phyloP scores from a whole-genome alignment of 2,329 filamentous ascomycete genomes.

The Microcyclosporella mali region DNA sequence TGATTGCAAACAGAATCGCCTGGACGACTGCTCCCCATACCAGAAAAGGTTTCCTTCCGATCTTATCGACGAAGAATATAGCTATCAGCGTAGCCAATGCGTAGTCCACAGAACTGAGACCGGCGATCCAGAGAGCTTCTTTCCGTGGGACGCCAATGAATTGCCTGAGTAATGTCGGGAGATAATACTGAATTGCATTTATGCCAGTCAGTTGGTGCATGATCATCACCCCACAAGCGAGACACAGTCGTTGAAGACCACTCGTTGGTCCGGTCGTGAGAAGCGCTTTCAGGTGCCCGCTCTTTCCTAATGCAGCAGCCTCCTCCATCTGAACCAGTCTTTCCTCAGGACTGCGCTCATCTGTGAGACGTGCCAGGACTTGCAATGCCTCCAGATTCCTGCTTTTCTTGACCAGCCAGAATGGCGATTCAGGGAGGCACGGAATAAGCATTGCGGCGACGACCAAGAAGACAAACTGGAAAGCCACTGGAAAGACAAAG shows the following conservation, averaged over 20 bases:
- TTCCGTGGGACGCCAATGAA: constrained; percentile 6
- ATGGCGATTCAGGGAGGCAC: constrained; percentile 13
- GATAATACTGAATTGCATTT: constrained; percentile 9
- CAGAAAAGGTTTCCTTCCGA: constrained; percentile 8
- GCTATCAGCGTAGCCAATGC: constrained; percentile 5
- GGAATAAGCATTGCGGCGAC: constrained; percentile 32
- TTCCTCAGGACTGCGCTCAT: constrained; percentile 49
- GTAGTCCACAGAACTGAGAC: constrained; percentile 10
- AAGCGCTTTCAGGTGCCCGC: constrained; percentile 45
- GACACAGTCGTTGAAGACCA: constrained; percentile 49
- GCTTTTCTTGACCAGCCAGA: constrained; percentile 13
- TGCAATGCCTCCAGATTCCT: constrained; percentile 10
- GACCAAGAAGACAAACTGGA: constrained; percentile 18
- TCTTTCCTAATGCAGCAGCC: constrained; percentile 16
- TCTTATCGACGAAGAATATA: constrained; percentile 6
- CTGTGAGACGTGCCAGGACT: constrained; percentile 47
- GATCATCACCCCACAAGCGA: constrained; percentile 7
- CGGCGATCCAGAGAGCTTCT: constrained; percentile 9
- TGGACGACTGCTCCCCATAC: constrained; percentile 8
- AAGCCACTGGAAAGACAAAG: constrained; percentile 46
- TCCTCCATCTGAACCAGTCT: constrained; percentile 24
- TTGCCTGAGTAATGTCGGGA: constrained; percentile 5
- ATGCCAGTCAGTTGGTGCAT: constrained; percentile 7
- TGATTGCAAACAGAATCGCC: constrained; percentile 6
- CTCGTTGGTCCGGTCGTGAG: constrained; percentile 59